Evolutionary conservation across 768 basidiomycete species (phyloP), one percentile per base, ranked within the genome.

Genomic region (Mycena galericulata): DNA sequence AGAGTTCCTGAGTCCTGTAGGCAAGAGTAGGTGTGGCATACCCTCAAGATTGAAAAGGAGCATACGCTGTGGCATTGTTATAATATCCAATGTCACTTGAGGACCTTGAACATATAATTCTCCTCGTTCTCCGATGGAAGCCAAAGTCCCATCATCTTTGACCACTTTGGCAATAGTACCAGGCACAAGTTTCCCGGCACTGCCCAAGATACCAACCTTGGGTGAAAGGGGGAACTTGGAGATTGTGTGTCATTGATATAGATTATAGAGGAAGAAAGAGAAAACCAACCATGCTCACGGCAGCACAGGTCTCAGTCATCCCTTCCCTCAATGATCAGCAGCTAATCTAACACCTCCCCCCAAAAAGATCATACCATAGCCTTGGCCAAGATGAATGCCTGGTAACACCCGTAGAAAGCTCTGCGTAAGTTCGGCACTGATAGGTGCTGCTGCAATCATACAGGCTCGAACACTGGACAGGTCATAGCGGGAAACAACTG

Each of bases 381-480:
- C n/a, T n/a, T n/a, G n/a, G n/a, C n/a, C n/a, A n/a, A n/a, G n/a
- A n/a, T n/a, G n/a, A n/a, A n/a, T n/a, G n/a, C n/a, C n/a, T n/a
- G n/a, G n/a, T n/a, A n/a, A n/a, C n/a, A n/a, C n/a, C n/a, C n/a
- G n/a, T n/a, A n/a, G n/a, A n/a, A n/a, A n/a, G n/a, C n/a, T n/a
- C n/a, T n/a, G n/a, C n/a, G n/a, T n/a, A n/a, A n/a, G n/a, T n/a
- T n/a, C n/a, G n/a, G n/a, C n/a, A n/a, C n/a, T n/a, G n/a, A n/a
- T n/a, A n/a, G n/a, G n/a, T 43, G 29, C 26, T n/a, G 18, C 54
- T 29, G n/a, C 14, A 24, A 71, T 18, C 75, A 36, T 63, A 88
- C 89, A n/a, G n/a, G n/a, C n/a, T n/a, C 89, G 74, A 89, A 90
- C 17, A 83, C 85, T 74, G 90, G 90, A 22, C 87, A 88, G 20